Percentiles rank a stretch among this genome's conserved stretches.
Evolutionary conservation across 441 rosid genomes (phyloP).

Genomic region (Capsella rubella): DNA sequence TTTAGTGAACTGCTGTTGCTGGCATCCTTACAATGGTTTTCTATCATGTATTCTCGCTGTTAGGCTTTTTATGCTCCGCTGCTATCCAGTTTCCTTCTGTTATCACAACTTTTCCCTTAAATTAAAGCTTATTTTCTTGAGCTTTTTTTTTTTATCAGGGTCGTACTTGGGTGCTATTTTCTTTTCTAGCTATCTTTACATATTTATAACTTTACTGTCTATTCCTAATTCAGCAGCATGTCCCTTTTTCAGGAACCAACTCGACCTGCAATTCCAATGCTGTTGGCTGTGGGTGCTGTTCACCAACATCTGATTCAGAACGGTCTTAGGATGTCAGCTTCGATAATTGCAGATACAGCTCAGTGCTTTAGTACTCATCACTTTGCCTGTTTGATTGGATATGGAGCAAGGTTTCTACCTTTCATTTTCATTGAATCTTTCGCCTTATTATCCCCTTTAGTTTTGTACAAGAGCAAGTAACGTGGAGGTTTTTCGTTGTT

Average conservation of each 20-base stretch:
- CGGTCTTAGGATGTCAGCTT: slow-evolving; percentile 96
- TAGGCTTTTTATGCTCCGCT: neutral
- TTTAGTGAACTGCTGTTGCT: slow-evolving; percentile 6
- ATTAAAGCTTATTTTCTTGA: slow-evolving; percentile 9
- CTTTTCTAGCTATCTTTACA: slow-evolving; percentile 8
- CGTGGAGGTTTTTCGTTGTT: slow-evolving; percentile 16
- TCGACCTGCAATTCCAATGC: slow-evolving; percentile 92
- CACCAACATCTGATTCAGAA: slow-evolving; percentile 99
- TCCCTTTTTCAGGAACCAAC: slow-evolving; percentile 79
- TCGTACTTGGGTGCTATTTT: slow-evolving; percentile 11
- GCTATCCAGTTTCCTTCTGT: slow-evolving; percentile 10
- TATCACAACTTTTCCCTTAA: neutral
- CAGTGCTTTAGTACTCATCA: slow-evolving; percentile 99
- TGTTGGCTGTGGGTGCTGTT: slow-evolving; percentile 99
- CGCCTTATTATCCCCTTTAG: neutral
- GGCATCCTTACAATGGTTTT: slow-evolving; percentile 11
- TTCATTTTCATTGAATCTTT: slow-evolving; percentile 29
- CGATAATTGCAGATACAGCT: slow-evolving; percentile 95
- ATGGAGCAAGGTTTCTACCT: slow-evolving; percentile 90
- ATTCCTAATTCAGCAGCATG: slow-evolving; percentile 25
- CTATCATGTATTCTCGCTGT: slow-evolving; percentile 1
- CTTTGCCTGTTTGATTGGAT: slow-evolving; percentile 97
- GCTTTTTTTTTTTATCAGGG: neutral
- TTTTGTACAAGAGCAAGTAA: slow-evolving; percentile 24
- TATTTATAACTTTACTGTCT: slow-evolving; percentile 9